Conservation (phyloP, 2,329 filamentous ascomycete genomes). For the Verticillium tricorpus region DNA sequence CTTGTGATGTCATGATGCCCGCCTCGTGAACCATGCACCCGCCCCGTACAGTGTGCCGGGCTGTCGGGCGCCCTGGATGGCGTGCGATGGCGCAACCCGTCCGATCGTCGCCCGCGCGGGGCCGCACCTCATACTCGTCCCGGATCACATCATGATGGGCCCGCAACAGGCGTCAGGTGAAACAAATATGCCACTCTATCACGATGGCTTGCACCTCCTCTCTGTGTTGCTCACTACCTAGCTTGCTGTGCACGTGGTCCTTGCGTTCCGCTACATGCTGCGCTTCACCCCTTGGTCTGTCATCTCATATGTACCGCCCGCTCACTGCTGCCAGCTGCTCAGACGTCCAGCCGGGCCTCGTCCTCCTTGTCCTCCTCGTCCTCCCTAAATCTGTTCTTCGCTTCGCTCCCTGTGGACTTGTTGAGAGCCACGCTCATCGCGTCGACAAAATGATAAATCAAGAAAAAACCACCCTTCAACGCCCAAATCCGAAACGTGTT, state of each 20-base stretch:
- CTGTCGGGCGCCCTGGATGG: neutral
- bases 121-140: neutral
- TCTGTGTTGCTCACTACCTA: neutral
- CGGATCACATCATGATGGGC: neutral
- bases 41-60: neutral
- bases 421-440: constrained; percentile 10
- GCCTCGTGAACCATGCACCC: neutral
- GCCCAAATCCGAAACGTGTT: neutral
- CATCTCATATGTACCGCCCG: neutral
- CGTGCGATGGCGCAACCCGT: constrained; percentile 3
- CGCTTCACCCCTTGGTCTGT: neutral
- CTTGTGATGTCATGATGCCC: neutral
- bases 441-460: neutral
- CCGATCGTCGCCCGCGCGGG: neutral
- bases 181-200: neutral
- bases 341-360: neutral
- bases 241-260: neutral
- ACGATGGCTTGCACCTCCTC: neutral
- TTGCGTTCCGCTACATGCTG: neutral
- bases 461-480: constrained; percentile 1
- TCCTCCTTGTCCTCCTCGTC: neutral
- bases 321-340: neutral
- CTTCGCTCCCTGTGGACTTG: constrained; percentile 5
- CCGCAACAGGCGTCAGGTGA: neutral
- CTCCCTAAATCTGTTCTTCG: neutral